These are phyloP conservation scores for Beauveria sp. DNA, from an alignment of 2,329 filamentous ascomycete genomes.

Conservation along the genomic window DNA sequence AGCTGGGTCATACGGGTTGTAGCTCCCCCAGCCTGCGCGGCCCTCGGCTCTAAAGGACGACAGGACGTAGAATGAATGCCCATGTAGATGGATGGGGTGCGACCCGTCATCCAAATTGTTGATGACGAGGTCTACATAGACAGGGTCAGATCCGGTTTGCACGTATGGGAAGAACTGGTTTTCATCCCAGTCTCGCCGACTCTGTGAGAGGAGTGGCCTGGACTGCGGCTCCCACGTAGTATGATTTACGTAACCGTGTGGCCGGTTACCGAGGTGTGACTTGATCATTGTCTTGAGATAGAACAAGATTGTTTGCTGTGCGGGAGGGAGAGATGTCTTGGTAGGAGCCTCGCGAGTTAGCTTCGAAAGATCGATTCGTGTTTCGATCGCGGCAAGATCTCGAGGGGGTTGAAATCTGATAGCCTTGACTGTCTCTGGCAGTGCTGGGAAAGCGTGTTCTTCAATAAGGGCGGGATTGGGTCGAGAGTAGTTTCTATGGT, in stretches of 20 bases:
- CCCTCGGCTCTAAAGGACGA: conserved; percentile 16
- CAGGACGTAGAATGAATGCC: conserved; percentile 42
- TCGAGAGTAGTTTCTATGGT: conserved; percentile 17
- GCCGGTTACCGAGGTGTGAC: conserved; percentile 16
- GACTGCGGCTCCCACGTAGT: conserved; percentile 19
- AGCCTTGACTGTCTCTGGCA: not conserved
- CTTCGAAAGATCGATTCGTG: not conserved
- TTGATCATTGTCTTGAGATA: conserved; percentile 19
- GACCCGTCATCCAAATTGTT: conserved; percentile 27
- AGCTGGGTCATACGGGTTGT: conserved; percentile 17
- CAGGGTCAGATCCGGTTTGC: conserved; percentile 8
- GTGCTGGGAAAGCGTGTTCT: conserved; percentile 8
- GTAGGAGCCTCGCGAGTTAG: not conserved
- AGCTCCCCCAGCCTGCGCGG: conserved; percentile 18
- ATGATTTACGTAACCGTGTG: conserved; percentile 20
- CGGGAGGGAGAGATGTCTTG: conserved; percentile 1
- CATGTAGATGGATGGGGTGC: conserved; percentile 45
- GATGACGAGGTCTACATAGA: conserved; percentile 21
- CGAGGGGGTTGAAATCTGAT: not conserved
- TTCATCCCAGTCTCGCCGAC: conserved; percentile 16
- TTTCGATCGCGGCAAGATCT: not conserved
- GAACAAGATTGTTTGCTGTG: conserved; percentile 17
- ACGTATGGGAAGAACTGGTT: conserved; percentile 18
- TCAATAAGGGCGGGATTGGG: conserved; percentile 14
- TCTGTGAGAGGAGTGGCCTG: conserved; percentile 15